Conservation (phyloP, 768 basidiomycete species). For the Russula vinacea region DNA sequence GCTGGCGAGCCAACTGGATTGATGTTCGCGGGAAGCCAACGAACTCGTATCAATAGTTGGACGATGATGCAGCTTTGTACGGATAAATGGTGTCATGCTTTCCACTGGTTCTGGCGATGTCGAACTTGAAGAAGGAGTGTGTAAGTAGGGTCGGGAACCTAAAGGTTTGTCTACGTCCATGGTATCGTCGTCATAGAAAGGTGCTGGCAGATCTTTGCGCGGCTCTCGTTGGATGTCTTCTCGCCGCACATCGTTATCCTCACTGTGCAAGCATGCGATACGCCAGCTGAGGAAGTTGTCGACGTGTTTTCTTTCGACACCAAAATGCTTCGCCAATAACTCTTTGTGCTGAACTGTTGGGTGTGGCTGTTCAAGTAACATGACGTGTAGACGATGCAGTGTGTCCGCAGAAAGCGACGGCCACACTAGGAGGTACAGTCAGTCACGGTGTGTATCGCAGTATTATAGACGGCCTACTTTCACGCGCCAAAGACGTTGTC, state of each 20-base stretch:
- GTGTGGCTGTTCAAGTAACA: conserved; percentile 18
- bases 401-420: conserved; percentile 14
- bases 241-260: background rate
- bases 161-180: background rate
- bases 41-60: background rate
- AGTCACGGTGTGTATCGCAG: background rate
- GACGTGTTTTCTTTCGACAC: conserved; percentile 13
- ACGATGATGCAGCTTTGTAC: background rate
- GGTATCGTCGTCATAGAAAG: background rate
- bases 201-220: background rate
- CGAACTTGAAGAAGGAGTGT: conserved; percentile 10
- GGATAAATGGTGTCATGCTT: background rate
- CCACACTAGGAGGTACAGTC: conserved; percentile 15
- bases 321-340: conserved; percentile 10
- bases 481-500: conserved; percentile 7
- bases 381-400: conserved; percentile 12
- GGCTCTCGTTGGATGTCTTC: background rate
- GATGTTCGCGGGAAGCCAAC: too few species aligned
- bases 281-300: conserved; percentile 17
- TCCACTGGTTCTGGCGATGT: conserved; percentile 17
- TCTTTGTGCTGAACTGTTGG: conserved; percentile 9
- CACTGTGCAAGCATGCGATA: background rate
- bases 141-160: background rate
- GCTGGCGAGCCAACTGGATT: background rate
- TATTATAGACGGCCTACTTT: conserved; percentile 10